Conservation (phyloP, 345 rosid species). For the Hibiscus mutabilis region DNA sequence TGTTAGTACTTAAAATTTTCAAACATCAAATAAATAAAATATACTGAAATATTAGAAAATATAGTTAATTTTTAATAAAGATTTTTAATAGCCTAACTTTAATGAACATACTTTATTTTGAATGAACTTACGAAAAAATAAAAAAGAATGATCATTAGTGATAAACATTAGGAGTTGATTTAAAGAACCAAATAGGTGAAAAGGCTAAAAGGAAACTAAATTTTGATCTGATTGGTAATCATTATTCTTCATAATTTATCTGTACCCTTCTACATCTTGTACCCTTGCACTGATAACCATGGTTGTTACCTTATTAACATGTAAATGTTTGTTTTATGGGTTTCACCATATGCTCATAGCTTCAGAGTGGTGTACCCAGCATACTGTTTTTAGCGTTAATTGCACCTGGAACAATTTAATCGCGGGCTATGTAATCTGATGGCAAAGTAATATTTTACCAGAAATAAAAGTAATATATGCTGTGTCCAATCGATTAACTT, state of each 20-base stretch:
- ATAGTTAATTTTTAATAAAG: too few relatives aligned
- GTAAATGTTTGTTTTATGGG: neutral
- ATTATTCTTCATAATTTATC: neutral
- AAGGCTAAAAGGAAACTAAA: neutral
- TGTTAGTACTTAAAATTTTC: too few relatives aligned
- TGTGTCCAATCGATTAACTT: neutral
- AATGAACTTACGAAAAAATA: neutral
- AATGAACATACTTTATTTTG: neutral
- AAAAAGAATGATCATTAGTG: neutral
- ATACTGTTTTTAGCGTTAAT: neutral
- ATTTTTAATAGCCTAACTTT: too few relatives aligned
- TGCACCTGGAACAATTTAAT: neutral
- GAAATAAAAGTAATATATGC: neutral
- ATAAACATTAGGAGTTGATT: neutral
- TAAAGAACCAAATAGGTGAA: neutral
- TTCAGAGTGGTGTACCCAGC: neutral
- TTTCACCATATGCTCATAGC: neutral
- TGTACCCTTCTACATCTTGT: neutral
- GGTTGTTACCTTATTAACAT: neutral
- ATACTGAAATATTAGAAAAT: too few relatives aligned
- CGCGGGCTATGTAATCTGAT: neutral
- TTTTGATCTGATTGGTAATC: neutral
- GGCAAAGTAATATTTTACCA: neutral
- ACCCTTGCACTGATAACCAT: neutral
- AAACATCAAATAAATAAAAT: too few relatives aligned